Evolutionary conservation across 2,329 filamentous ascomycete species (phyloP).

Genomic region (Fusarium torulosum): DNA sequence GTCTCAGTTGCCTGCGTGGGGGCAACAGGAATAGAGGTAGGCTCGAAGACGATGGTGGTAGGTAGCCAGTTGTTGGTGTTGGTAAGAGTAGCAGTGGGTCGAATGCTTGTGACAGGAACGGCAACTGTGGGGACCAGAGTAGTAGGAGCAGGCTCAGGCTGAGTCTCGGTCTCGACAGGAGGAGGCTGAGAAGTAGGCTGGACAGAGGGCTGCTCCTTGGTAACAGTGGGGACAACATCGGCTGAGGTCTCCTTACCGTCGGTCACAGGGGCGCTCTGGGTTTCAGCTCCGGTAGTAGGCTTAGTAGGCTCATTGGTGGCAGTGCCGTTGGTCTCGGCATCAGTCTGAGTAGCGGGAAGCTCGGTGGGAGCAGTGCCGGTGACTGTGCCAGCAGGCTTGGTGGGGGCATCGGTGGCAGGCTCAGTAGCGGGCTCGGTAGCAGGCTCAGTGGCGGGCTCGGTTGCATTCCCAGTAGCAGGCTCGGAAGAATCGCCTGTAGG

Average conservation of each 20-base stretch:
- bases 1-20: constrained; percentile 54
- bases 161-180: constrained; percentile 25
- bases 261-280: constrained; percentile 18
- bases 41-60: constrained; percentile 71
- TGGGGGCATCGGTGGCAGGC: constrained; percentile 13
- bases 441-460: constrained; percentile 6
- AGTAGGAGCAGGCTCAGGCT: constrained; percentile 35
- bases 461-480: constrained; percentile 19
- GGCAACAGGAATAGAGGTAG: constrained; percentile 50
- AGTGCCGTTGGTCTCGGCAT: constrained; percentile 33
- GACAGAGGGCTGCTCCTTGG: constrained; percentile 23
- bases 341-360: constrained; percentile 26
- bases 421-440: constrained; percentile 26
- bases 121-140: constrained; percentile 35
- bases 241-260: constrained; percentile 17
- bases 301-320: constrained; percentile 25
- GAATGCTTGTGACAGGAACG: constrained; percentile 56
- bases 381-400: constrained; percentile 21
- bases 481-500: constrained; percentile 20
- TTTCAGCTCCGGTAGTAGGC: constrained; percentile 14
- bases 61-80: constrained; percentile 65
- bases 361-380: constrained; percentile 11
- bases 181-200: constrained; percentile 30
- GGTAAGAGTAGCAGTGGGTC: constrained; percentile 58
- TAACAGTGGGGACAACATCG: constrained; percentile 7